A percentile compares a stretch with the other conserved stretches of the same genome.
Conservation (phyloP, 1,284 basidiomycete species). For the Malassezia yamatoensis region DNA sequence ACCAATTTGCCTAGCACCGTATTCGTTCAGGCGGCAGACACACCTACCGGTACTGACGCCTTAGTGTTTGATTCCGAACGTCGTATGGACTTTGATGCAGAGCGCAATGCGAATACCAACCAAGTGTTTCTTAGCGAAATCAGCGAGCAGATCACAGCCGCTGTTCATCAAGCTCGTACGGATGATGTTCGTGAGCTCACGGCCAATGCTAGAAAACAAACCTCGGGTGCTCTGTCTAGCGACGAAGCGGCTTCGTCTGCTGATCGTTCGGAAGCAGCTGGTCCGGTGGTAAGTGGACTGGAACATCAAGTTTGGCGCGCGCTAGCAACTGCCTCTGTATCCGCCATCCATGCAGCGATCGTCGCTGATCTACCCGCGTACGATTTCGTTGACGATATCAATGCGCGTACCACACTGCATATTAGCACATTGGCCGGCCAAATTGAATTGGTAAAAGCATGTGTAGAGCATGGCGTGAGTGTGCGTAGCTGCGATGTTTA, state of each 20-base stretch:
- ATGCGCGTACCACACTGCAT: slow-evolving; percentile 87
- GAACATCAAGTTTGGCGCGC: slow-evolving; percentile 44
- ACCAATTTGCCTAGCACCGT: slow-evolving; percentile 8
- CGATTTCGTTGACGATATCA: slow-evolving; percentile 89
- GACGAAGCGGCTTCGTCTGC: slow-evolving; percentile 2
- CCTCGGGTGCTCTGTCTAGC: background rate
- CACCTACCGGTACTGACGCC: slow-evolving; percentile 18
- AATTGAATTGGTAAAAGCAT: slow-evolving; percentile 68
- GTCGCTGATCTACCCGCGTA: slow-evolving; percentile 60
- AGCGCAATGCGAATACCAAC: slow-evolving; percentile 22
- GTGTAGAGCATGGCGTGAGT: slow-evolving; percentile 63
- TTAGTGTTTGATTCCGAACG: slow-evolving; percentile 26
- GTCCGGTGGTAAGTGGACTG: slow-evolving; percentile 27
- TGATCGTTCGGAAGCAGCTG: slow-evolving; percentile 22
- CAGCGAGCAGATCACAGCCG: slow-evolving; percentile 33
- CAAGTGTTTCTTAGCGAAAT: slow-evolving; percentile 37
- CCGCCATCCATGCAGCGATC: slow-evolving; percentile 32
- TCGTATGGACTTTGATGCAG: slow-evolving; percentile 38
- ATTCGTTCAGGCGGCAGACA: slow-evolving; percentile 8
- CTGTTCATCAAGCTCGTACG: slow-evolving; percentile 29
- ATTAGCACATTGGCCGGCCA: slow-evolving; percentile 79
- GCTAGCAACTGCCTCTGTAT: slow-evolving; percentile 29
- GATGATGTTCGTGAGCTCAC: slow-evolving; percentile 32
- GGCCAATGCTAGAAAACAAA: slow-evolving; percentile 16
- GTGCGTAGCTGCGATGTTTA: slow-evolving; percentile 70